These are phyloP conservation scores for Cordyceps militaris DNA, from an alignment of 2,329 filamentous ascomycete species.

Conservation along the genomic window DNA sequence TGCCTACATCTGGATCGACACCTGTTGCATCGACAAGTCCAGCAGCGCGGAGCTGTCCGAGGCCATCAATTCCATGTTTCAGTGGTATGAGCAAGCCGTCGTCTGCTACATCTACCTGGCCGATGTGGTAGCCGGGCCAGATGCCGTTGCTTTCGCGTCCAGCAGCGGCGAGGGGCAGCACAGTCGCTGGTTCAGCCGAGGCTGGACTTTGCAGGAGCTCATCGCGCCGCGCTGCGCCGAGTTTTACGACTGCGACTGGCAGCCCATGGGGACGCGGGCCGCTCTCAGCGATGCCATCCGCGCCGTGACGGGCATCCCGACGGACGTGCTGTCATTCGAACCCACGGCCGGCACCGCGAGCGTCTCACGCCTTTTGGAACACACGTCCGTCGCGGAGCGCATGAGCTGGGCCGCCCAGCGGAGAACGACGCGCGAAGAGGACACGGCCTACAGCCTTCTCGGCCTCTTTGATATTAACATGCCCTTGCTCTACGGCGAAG, in stretches of 20 bases:
- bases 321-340: conserved; percentile 11
- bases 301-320: conserved; percentile 16
- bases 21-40: conserved; percentile 25
- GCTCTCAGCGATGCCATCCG: conserved; percentile 14
- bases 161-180: conserved; percentile 11
- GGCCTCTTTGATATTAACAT: conserved; percentile 20
- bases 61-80: conserved; percentile 22
- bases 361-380: background rate
- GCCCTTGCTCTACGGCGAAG: conserved; percentile 20
- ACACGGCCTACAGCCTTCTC: conserved; percentile 19
- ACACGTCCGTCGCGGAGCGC: conserved; percentile 13
- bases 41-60: conserved; percentile 22
- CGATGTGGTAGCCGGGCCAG: conserved; percentile 10
- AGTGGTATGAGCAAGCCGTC: conserved; percentile 19
- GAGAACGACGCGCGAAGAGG: conserved; percentile 17
- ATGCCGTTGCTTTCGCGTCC: background rate
- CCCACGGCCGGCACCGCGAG: background rate
- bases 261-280: conserved; percentile 17
- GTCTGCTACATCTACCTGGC: conserved; percentile 21
- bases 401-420: conserved; percentile 18
- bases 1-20: conserved; percentile 23
- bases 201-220: conserved; percentile 24
- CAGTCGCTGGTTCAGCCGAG: conserved; percentile 21
- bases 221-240: conserved; percentile 19
- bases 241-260: conserved; percentile 20